These are phyloP conservation scores for Fusarium sp. DNA, from an alignment of 2,329 filamentous ascomycete genomes.

Conservation along the genomic window DNA sequence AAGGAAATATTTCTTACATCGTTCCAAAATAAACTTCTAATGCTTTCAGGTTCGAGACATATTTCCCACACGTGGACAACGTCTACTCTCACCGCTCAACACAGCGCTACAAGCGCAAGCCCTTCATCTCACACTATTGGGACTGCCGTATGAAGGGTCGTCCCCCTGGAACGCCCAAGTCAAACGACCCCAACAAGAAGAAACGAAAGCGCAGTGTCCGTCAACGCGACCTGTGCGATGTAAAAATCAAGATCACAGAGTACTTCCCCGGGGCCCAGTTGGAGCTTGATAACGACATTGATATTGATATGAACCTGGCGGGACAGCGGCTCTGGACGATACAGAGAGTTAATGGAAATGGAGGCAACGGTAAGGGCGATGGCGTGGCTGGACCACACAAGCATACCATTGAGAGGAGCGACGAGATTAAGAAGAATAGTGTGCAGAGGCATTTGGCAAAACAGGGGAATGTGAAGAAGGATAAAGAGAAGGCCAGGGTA, in stretches of 20 bases:
- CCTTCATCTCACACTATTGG: constrained; percentile 88
- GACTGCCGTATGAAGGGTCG: constrained; percentile 86
- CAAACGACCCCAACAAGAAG: constrained; percentile 83
- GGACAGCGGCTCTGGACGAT: constrained; percentile 78
- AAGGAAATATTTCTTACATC: constrained; percentile 32
- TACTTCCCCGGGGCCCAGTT: constrained; percentile 72
- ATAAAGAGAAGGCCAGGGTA: constrained; percentile 59
- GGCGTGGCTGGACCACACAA: constrained; percentile 79
- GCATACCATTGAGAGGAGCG: constrained; percentile 79
- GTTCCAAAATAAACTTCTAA: not conserved
- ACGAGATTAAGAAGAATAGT: constrained; percentile 85
- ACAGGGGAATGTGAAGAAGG: constrained; percentile 74
- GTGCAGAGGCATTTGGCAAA: constrained; percentile 75
- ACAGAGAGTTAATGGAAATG: constrained; percentile 82
- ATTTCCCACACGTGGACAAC: constrained; percentile 87
- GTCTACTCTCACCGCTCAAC: constrained; percentile 88
- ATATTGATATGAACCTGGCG: constrained; percentile 46
- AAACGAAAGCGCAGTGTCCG: constrained; percentile 83
- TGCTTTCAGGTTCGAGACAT: constrained; percentile 75
- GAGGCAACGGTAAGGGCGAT: constrained; percentile 78
- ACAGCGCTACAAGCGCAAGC: constrained; percentile 83
- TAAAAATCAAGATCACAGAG: constrained; percentile 89
- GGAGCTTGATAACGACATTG: constrained; percentile 39
- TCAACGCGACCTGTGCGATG: constrained; percentile 83
- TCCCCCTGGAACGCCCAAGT: constrained; percentile 83